These are phyloP conservation scores for Ascocoryne sarcoides DNA, from an alignment of 2,329 filamentous ascomycete genomes.

Conservation along the genomic window DNA sequence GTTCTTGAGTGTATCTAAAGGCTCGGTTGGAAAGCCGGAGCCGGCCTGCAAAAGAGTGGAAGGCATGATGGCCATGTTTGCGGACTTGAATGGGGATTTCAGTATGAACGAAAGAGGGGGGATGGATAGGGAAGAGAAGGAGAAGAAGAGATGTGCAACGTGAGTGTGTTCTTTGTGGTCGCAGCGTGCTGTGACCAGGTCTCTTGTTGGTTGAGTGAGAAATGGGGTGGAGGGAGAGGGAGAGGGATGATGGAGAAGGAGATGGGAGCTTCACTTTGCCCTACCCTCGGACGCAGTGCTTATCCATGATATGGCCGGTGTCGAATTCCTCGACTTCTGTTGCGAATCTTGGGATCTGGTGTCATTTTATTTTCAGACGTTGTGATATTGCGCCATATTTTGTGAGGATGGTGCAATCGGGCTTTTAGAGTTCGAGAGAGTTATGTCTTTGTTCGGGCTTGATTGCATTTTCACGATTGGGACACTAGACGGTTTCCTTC, in stretches of 20 bases:
- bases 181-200: too few relatives aligned
- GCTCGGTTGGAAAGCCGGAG: neutral
- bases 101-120: neutral
- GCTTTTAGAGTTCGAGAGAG: neutral
- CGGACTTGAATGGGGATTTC: neutral
- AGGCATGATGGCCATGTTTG: slow-evolving; percentile 9
- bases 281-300: slow-evolving; percentile 2
- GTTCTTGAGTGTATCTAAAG: neutral
- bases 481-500: slow-evolving; percentile 1
- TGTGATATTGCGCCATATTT: slow-evolving; percentile 14
- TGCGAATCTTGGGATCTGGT: slow-evolving; percentile 6
- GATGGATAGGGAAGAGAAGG: neutral
- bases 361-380: slow-evolving; percentile 15
- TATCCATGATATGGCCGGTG: neutral
- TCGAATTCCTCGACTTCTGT: neutral
- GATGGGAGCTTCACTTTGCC: slow-evolving; percentile 1
- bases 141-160: neutral
- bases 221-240: neutral
- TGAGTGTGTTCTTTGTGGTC: too few relatives aligned
- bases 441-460: slow-evolving; percentile 1
- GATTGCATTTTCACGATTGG: neutral
- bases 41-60: slow-evolving; percentile 7
- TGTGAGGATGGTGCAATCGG: slow-evolving; percentile 11
- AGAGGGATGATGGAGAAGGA: neutral
- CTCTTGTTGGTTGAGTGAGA: too few relatives aligned